A percentile compares a stretch with the other conserved stretches of the same genome.
Conservation (phyloP, 352 stramenopile species). For the Phytophthora agathidicida region DNA sequence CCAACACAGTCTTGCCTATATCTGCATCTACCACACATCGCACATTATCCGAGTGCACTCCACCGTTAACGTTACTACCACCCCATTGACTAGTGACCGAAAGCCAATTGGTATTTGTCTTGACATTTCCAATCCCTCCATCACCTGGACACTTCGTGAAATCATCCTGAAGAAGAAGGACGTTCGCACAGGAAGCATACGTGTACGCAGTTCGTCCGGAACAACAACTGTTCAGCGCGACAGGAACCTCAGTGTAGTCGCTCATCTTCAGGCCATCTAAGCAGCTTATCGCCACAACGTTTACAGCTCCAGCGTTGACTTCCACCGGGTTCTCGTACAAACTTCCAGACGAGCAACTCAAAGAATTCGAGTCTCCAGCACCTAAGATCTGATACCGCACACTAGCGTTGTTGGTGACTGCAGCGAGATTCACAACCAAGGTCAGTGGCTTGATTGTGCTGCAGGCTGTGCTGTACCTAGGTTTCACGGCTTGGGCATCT, state of each 20-base stretch:
- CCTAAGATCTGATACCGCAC: constrained; percentile 38
- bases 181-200: constrained; percentile 43
- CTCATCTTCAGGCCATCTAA: constrained; percentile 52
- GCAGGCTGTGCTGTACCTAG: constrained; percentile 36
- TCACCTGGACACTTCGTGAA: constrained; percentile 43
- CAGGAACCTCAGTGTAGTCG: constrained; percentile 32
- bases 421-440: constrained; percentile 25
- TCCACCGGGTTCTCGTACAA: constrained; percentile 41
- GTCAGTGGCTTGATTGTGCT: constrained; percentile 43
- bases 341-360: constrained; percentile 36
- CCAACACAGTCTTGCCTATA: constrained; percentile 45
- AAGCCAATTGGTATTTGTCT: constrained; percentile 53
- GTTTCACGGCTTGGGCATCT: constrained; percentile 30
- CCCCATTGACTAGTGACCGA: constrained; percentile 62
- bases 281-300: constrained; percentile 61
- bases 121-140: constrained; percentile 15
- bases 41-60: constrained; percentile 62
- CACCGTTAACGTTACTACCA: constrained; percentile 61
- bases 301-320: constrained; percentile 32
- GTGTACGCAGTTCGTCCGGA: constrained; percentile 49
- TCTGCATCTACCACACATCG: constrained; percentile 36
- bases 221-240: constrained; percentile 59
- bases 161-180: constrained; percentile 63
- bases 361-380: background rate
- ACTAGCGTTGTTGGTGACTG: constrained; percentile 33